Base-by-base conservation (phyloP, 1,139 yeast genomes). In the Yamadazyma buinensis region DNA sequence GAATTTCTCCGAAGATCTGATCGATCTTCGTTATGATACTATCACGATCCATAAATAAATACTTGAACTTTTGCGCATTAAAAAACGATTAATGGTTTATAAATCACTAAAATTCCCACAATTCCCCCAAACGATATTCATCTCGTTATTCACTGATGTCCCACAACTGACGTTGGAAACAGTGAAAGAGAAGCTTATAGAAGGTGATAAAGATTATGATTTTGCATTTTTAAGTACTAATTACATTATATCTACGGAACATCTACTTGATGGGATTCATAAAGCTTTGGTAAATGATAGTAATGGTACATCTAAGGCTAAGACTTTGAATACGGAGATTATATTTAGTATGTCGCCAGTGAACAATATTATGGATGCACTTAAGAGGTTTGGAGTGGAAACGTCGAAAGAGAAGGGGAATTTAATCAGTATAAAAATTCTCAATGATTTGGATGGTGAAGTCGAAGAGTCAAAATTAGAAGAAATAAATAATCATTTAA, bases 321-420 rank as follows among this genome's bases (percentile, higher is more conserved):
- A 64, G 30, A 59, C 71, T 1, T 49, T 69, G 35, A 59, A 67
- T 41, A 61, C 75, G 0, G 75, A 69, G 42, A 62, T 68, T 24
- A 59, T 69, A 17, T 58, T 61, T 42, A 64, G 58, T 40, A 54
- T 69, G 38, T 64, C 70, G 4, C 73, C 75, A 2, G 55, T 63
- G 12, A 69, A 67, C 50, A 68, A 66, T 39, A 64, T 69, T 30
- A 55, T 59, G 54, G 74, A 69, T 38, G 72, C 75, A 1, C 53
- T 69, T 40, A 61, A 55, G 35, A 45, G 63, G 36, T 69, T 69
- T 47, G 75, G 75, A 1, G 57, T 69, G 13, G 68, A 62, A 45
- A 54, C 54, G 12, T 29, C 41, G 47, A 9, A 55, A 17, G 40
- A 30, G 7, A 17, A 13, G 5, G 43, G 33, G 29, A 26, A 54